These are phyloP conservation scores for Royoungia palumana DNA, from an alignment of 768 basidiomycete species.

Conservation along the genomic window DNA sequence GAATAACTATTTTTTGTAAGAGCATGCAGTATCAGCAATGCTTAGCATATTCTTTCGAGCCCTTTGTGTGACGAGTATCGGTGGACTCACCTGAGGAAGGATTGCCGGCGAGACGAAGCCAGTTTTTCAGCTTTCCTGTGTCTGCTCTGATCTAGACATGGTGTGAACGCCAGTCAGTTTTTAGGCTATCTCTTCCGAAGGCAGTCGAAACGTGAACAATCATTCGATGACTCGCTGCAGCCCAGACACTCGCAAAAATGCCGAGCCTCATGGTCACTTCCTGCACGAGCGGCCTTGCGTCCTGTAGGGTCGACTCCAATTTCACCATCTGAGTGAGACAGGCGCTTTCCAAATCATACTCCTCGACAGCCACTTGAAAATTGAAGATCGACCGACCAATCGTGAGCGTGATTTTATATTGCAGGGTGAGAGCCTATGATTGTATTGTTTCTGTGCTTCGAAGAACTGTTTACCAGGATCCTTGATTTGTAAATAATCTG, in stretches of 20 bases:
- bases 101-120: conserved; percentile 9
- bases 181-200: too few relatives aligned
- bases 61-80: too few relatives aligned
- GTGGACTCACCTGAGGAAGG: conserved; percentile 9
- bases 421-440: conserved; percentile 6
- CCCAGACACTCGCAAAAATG: conserved; percentile 19
- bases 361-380: conserved; percentile 4
- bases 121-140: conserved; percentile 9
- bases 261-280: conserved; percentile 18
- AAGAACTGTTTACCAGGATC: conserved; percentile 6
- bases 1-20: conserved; percentile 9
- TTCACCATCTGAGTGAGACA: conserved; percentile 16
- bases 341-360: conserved; percentile 13
- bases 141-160: conserved; percentile 18
- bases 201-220: too few relatives aligned
- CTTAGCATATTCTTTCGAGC: too few relatives aligned
- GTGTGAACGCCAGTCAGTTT: neutral
- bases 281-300: conserved; percentile 15
- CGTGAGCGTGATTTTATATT: neutral
- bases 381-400: neutral
- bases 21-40: too few relatives aligned
- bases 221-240: conserved; percentile 9
- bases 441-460: neutral
- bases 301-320: conserved; percentile 9
- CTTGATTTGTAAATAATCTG: conserved; percentile 4